These are phyloP conservation scores for Phragmites australis DNA, from an alignment of 176 grass and related monocot genomes.

Conservation along the genomic window DNA sequence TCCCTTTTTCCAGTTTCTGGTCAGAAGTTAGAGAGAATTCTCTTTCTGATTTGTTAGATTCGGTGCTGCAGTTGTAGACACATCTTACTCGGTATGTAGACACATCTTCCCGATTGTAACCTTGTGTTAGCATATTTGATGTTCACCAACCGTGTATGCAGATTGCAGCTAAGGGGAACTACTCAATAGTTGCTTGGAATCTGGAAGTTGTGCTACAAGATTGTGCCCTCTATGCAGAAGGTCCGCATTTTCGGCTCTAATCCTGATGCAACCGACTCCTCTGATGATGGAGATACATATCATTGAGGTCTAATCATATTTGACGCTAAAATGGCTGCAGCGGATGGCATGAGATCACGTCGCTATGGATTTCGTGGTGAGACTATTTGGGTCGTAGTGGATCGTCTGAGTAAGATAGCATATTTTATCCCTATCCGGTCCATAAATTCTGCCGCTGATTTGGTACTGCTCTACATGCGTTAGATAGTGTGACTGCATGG, in stretches of 20 bases:
- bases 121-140: background rate
- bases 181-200: background rate
- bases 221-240: slow-evolving; percentile 13
- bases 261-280: slow-evolving; percentile 60
- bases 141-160: slow-evolving; percentile 1
- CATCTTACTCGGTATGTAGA: slow-evolving; percentile 13
- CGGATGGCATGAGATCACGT: too few species aligned
- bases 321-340: too few species aligned
- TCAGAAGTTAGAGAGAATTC: slow-evolving; percentile 25
- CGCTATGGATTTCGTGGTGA: too few species aligned
- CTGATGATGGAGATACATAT: slow-evolving; percentile 40
- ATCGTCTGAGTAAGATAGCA: too few species aligned
- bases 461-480: too few species aligned
- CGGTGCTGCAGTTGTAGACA: background rate
- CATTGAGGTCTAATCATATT: too few species aligned
- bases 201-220: slow-evolving; percentile 3
- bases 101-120: background rate
- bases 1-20: slow-evolving; percentile 13
- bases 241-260: slow-evolving; percentile 40
- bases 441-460: too few species aligned
- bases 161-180: background rate
- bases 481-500: too few species aligned
- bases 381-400: too few species aligned
- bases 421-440: too few species aligned
- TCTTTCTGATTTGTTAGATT: slow-evolving; percentile 22